These are phyloP conservation scores for Zygoascus ofunaensis DNA, from an alignment of 805 yeast genomes.

Conservation along the genomic window DNA sequence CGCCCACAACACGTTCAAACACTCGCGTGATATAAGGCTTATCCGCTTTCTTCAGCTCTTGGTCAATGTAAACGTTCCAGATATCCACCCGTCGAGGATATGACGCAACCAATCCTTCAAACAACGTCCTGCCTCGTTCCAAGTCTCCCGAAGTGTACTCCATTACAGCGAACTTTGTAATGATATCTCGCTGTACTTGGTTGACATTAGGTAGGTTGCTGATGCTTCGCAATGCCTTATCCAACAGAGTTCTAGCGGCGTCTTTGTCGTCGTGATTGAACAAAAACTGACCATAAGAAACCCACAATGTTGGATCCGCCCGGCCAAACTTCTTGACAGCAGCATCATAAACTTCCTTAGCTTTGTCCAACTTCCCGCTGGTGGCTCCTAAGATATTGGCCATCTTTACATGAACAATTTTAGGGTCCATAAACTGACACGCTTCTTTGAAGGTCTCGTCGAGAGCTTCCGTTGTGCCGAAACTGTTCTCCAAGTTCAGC, in stretches of 20 bases:
- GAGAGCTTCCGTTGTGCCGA: constrained; percentile 77
- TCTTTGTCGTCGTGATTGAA: constrained; percentile 43
- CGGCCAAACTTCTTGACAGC: constrained; percentile 75
- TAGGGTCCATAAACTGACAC: constrained; percentile 85
- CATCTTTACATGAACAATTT: constrained; percentile 69
- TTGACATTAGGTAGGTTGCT: constrained; percentile 41
- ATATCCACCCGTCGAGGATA: constrained; percentile 87
- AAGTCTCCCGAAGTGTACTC: constrained; percentile 76
- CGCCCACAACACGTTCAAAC: constrained; percentile 67
- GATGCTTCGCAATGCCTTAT: constrained; percentile 60
- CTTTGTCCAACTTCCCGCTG: constrained; percentile 53
- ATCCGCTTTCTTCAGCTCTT: constrained; percentile 66
- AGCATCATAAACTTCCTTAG: constrained; percentile 54
- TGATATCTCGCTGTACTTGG: constrained; percentile 52
- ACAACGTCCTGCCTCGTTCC: constrained; percentile 89
- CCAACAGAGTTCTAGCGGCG: constrained; percentile 58
- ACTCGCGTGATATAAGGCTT: constrained; percentile 63
- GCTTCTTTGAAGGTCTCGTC: constrained; percentile 77
- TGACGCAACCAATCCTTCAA: constrained; percentile 84
- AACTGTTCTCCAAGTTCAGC: constrained; percentile 85
- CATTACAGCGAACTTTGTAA: constrained; percentile 78
- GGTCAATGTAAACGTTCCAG: constrained; percentile 94
- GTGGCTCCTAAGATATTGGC: constrained; percentile 70
- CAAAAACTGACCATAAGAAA: constrained; percentile 66
- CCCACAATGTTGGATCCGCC: constrained; percentile 66